Base-by-base conservation (phyloP, 306 rosid species). In the Rubus parviflorus region DNA sequence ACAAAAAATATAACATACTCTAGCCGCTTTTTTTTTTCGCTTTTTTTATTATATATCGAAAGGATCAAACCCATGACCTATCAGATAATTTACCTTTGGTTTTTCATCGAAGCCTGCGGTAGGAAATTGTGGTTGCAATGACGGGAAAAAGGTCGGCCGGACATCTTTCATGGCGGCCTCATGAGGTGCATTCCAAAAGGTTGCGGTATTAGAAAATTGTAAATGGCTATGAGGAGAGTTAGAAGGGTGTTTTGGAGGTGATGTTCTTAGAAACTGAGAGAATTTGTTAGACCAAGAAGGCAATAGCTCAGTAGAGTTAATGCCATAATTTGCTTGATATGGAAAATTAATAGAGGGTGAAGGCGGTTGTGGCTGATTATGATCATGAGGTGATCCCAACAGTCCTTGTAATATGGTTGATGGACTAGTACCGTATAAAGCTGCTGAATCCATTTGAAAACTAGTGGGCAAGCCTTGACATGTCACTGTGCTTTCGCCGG, bases 131-230 rank as follows among this genome's bases (percentile, higher is more conserved):
- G 85, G 88, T 52, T 93, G 98, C 85, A 88, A 72, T 3, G 93
- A 75, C 4, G 97, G 92, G 81, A 86, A 91, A 62, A 89, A 89
- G 80, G 57, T 68, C 2, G 96, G 75, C 23, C 90, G 57, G 57
- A 76, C 88, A 60, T 92, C 97, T 76, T 95, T 95, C 62, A 87
- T 83, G 79, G 91, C 73, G 42, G 87, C 62, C 45, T 79, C 67
- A 49, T 90, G 96, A 41, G 99, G 87, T 23, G 97, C 92, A 68
- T 93, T 96, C 97, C 99, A 92, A 77, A 91, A 92, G 20, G 96
- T 83, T 6, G 97, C 90, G 83, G 86, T 86, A 68, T 96, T 96
- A 1, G 97, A 86, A 82, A 96, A 91, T 68, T 91, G 97, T 75
- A 96, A 83, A 65, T 88, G 97, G 60, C 75, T 88, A 57, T 77